Evolutionary conservation across 169 alveolate genomes (phyloP).

Genomic region (Plasmodium gallinaceum): DNA sequence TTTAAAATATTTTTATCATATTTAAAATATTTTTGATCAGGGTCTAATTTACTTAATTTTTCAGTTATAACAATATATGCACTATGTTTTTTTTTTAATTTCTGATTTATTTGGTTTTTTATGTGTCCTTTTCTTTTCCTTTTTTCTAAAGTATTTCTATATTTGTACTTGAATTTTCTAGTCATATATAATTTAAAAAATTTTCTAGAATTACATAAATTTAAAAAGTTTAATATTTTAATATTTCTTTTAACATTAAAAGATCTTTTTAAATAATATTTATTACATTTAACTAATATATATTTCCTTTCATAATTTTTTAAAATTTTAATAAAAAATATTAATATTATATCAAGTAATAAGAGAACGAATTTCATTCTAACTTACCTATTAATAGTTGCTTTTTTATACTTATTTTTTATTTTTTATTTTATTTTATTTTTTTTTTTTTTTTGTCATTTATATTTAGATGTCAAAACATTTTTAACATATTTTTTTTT

Average conservation of each 20-base stretch:
- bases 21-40: constrained; percentile 70
- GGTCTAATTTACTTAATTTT: constrained; percentile 74
- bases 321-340: constrained; percentile 14
- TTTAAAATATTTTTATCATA: constrained; percentile 76
- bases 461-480: constrained; percentile 7
- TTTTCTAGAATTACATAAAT: constrained; percentile 11
- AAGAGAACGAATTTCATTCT: constrained; percentile 27
- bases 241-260: background rate
- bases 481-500: too few species aligned
- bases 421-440: background rate
- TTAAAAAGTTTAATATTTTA: constrained; percentile 11
- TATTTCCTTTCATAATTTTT: constrained; percentile 2
- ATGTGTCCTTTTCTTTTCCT: constrained; percentile 60
- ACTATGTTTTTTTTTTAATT: constrained; percentile 75
- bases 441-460: constrained; percentile 2
- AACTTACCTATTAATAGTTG: constrained; percentile 10
- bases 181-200: constrained; percentile 62
- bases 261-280: background rate
- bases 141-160: constrained; percentile 58
- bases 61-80: constrained; percentile 75
- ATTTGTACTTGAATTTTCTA: constrained; percentile 60
- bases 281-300: constrained; percentile 11
- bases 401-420: background rate
- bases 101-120: constrained; percentile 70
- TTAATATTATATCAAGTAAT: background rate